A percentile compares a stretch with the other conserved stretches of the same genome.
phyloP scores from a whole-genome alignment of 1,284 basidiomycete species.

The Cutaneotrichosporon daszewskae region DNA sequence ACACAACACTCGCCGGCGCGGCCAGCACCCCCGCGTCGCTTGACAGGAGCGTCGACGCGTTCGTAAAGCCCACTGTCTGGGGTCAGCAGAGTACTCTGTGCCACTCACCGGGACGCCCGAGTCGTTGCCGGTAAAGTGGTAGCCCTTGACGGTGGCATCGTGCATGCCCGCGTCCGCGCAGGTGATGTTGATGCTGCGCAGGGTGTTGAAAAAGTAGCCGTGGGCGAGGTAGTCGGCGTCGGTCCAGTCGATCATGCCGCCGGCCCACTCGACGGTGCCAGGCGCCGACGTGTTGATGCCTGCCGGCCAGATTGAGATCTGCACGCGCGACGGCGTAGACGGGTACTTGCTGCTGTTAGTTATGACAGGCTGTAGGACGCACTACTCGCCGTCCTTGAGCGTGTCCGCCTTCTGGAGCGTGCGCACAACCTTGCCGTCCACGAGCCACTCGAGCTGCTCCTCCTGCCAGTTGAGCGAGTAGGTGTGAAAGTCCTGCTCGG shows the following conservation, averaged over 20 bases:
- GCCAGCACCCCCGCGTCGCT: too few species aligned
- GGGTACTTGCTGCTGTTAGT: conserved; percentile 54
- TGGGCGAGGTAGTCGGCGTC: conserved; percentile 62
- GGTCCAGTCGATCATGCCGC: conserved; percentile 69
- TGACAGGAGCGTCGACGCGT: conserved; percentile 8
- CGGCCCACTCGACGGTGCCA: conserved; percentile 70
- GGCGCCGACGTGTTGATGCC: conserved; percentile 57
- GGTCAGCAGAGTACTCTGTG: not conserved
- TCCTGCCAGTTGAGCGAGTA: conserved; percentile 77
- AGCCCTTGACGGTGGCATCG: conserved; percentile 20
- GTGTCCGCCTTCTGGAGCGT: conserved; percentile 60
- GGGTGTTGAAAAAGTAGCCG: conserved; percentile 39
- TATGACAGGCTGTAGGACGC: not conserved
- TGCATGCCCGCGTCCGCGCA: conserved; percentile 24
- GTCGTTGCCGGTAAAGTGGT: conserved; percentile 30
- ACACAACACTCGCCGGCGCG: too few species aligned
- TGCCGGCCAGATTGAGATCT: conserved; percentile 74
- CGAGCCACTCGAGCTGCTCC: conserved; percentile 58
- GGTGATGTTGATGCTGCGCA: conserved; percentile 29
- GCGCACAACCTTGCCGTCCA: conserved; percentile 66
- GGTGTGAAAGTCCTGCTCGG: conserved; percentile 65
- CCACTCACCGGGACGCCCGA: not conserved
- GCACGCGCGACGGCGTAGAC: conserved; percentile 67
- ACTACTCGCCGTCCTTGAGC: conserved; percentile 49
- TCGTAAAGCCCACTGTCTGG: conserved; percentile 9